Evolutionary conservation across 139 green algal species (phyloP).

Genomic region (Asterochloris sp.): DNA sequence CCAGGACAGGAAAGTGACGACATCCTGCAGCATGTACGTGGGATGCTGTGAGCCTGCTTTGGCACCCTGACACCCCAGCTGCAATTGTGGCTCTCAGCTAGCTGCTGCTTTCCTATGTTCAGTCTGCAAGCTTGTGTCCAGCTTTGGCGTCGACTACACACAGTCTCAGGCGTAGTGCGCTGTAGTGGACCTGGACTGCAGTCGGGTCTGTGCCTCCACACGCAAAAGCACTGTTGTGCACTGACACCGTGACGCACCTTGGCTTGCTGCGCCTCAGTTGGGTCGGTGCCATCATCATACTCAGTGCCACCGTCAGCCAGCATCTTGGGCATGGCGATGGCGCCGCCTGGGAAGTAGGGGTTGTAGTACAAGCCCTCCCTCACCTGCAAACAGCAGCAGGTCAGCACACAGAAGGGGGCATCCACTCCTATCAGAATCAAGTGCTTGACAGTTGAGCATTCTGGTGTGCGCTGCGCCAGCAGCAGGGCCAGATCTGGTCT

Average conservation of each 20-base stretch:
- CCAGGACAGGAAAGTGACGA: slow-evolving; percentile 92
- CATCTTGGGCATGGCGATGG: slow-evolving; percentile 99
- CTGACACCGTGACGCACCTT: slow-evolving; percentile 46
- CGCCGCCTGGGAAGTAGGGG: slow-evolving; percentile 98
- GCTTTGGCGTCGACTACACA: too few species aligned
- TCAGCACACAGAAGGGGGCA: neutral
- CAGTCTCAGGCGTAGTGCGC: too few species aligned
- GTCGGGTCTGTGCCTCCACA: neutral
- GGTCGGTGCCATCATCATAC: slow-evolving; percentile 97
- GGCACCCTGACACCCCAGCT: too few species aligned
- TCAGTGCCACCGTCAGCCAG: slow-evolving; percentile 94
- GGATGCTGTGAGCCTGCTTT: too few species aligned
- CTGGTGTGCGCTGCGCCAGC: too few species aligned
- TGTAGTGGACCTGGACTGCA: neutral
- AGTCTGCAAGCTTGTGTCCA: too few species aligned
- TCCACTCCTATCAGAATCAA: too few species aligned
- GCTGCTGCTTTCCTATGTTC: too few species aligned
- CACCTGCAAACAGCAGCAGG: slow-evolving; percentile 46
- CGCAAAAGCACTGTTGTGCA: neutral
- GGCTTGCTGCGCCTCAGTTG: slow-evolving; percentile 91
- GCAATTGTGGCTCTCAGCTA: too few species aligned
- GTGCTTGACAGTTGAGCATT: too few species aligned
- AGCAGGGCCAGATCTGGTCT: too few species aligned
- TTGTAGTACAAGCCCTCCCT: slow-evolving; percentile 99
- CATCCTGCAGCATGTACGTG: slow-evolving; percentile 55